Conservation (phyloP, 345 rosid genomes). For the Citrus medica region DNA sequence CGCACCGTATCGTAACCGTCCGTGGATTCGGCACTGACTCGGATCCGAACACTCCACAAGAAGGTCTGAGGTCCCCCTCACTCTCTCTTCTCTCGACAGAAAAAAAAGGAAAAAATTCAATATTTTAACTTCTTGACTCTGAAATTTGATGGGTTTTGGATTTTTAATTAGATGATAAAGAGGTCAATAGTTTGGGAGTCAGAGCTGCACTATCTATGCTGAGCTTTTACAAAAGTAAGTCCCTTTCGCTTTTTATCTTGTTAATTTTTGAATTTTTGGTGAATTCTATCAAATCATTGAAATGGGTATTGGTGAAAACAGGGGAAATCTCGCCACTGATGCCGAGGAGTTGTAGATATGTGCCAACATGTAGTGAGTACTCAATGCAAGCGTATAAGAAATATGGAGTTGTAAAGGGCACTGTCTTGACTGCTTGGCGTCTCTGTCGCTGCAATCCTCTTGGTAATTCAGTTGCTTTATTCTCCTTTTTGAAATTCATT, state of each 20-base stretch:
- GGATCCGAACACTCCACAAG: conserved; percentile 32
- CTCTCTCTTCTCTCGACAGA: neutral
- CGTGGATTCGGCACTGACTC: conserved; percentile 23
- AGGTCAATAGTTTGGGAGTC: conserved; percentile 58
- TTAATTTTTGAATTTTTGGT: neutral
- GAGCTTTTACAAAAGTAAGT: conserved; percentile 72
- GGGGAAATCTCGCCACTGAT: conserved; percentile 87
- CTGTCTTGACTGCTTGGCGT: conserved; percentile 74
- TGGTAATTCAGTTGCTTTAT: conserved; percentile 31
- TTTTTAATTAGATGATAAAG: conserved; percentile 37
- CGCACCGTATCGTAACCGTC: conserved; percentile 24
- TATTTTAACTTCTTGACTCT: neutral
- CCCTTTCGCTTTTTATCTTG: neutral
- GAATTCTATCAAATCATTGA: neutral
- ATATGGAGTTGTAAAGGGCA: conserved; percentile 74
- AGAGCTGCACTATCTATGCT: conserved; percentile 74
- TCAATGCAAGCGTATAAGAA: conserved; percentile 94
- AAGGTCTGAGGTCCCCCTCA: conserved; percentile 18
- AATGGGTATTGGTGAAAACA: conserved; percentile 24
- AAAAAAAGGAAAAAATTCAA: neutral
- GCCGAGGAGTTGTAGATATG: conserved; percentile 76
- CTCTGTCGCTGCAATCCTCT: conserved; percentile 94
- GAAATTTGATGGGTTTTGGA: neutral
- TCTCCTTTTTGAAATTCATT: neutral
- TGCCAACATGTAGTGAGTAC: conserved; percentile 89